These are phyloP conservation scores for Suaeda aralocaspica DNA, from an alignment of 148 eudicot species.

Conservation along the genomic window DNA sequence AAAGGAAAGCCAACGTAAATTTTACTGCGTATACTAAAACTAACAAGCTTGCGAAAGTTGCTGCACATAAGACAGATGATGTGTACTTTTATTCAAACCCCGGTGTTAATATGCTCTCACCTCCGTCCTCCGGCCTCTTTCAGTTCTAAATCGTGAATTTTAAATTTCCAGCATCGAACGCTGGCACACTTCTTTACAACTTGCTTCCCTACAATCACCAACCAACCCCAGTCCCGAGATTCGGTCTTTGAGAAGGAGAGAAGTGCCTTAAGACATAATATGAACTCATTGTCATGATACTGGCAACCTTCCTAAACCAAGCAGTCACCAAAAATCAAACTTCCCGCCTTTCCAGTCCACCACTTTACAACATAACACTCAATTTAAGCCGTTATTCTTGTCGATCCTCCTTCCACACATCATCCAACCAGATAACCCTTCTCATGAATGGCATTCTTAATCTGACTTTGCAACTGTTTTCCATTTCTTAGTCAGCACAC, in stretches of 20 bases:
- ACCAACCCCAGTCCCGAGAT: too few relatives aligned
- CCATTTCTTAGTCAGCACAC: constrained; percentile 5
- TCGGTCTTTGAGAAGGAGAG: constrained; percentile 15
- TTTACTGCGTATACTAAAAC: too few relatives aligned
- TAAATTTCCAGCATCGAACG: constrained; percentile 27
- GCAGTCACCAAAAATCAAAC: constrained; percentile 23
- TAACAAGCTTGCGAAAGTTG: too few relatives aligned
- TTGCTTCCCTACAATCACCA: constrained; percentile 16
- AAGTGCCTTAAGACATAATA: constrained; percentile 7
- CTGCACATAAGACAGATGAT: constrained; percentile 14
- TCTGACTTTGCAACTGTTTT: constrained; percentile 7
- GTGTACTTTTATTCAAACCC: constrained; percentile 7
- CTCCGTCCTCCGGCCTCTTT: constrained; percentile 20
- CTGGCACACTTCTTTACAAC: constrained; percentile 19
- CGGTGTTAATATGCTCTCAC: constrained; percentile 6
- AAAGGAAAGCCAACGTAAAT: too few relatives aligned
- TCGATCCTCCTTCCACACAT: constrained; percentile 17
- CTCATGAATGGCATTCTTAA: neutral
- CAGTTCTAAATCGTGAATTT: constrained; percentile 18
- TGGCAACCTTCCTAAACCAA: constrained; percentile 9
- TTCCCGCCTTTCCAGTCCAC: constrained; percentile 20
- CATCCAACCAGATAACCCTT: constrained; percentile 22
- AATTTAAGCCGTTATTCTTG: constrained; percentile 24
- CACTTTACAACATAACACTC: constrained; percentile 6
- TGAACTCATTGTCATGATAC: neutral